Evolutionary conservation across 257 asterid species (phyloP).

Genomic region (Rubia yunnanensis): DNA sequence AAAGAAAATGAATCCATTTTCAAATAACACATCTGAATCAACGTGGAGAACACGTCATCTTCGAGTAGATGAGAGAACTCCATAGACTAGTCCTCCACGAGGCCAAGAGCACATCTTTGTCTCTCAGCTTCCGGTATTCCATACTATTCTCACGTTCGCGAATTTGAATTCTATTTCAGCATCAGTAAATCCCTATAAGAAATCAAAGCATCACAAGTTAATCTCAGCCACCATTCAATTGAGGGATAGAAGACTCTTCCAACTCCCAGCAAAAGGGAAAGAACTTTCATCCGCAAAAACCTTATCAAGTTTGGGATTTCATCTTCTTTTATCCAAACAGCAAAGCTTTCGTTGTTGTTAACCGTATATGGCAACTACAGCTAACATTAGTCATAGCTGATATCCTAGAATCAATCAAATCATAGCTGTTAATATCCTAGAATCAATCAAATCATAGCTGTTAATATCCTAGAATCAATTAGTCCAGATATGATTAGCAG

Average conservation of each 20-base stretch:
- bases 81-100: conserved; percentile 57
- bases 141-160: conserved; percentile 67
- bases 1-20: neutral
- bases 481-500: no score
- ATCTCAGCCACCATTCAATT: neutral
- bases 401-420: no score
- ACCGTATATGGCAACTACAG: no score
- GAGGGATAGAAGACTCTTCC: neutral
- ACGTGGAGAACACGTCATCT: conserved; percentile 72
- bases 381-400: no score
- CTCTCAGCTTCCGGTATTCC: conserved; percentile 98
- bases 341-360: conserved; percentile 82
- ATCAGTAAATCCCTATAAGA: conserved; percentile 55
- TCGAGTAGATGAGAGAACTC: conserved; percentile 45
- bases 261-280: conserved; percentile 9
- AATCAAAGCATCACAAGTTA: conserved; percentile 15
- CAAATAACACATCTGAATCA: conserved; percentile 53
- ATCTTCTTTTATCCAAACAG: conserved; percentile 80
- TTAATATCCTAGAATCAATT: no score
- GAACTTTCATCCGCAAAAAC: conserved; percentile 59
- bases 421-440: no score
- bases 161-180: conserved; percentile 69
- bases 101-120: conserved; percentile 50
- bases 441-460: no score
- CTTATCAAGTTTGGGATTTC: conserved; percentile 70